A percentile compares a stretch with the other conserved stretches of the same genome.
Conservation (phyloP, 306 rosid genomes). For the Calophaca sinica region DNA sequence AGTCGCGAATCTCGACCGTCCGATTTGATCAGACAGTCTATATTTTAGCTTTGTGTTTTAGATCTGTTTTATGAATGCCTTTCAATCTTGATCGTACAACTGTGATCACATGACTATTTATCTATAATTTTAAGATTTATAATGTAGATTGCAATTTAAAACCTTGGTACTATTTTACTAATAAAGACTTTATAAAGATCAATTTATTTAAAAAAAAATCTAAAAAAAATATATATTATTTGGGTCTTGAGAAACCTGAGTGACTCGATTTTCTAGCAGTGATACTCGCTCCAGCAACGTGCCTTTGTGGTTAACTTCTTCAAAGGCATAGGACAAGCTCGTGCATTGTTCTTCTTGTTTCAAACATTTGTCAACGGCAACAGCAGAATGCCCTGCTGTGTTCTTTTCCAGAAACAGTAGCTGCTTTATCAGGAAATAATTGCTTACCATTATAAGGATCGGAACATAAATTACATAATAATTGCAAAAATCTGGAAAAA, state of each 20-base stretch:
- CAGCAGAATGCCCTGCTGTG: neutral
- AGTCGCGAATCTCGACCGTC: too few relatives aligned
- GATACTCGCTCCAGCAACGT: slow-evolving; percentile 51
- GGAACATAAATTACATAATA: neutral
- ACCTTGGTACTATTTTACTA: neutral
- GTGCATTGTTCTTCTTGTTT: slow-evolving; percentile 35
- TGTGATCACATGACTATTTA: too few relatives aligned
- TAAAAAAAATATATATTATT: neutral
- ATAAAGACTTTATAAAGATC: neutral
- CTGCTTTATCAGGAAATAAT: slow-evolving; percentile 28
- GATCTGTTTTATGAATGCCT: too few relatives aligned
- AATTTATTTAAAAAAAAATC: too few relatives aligned
- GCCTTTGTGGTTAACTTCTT: slow-evolving; percentile 56
- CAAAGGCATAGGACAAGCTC: slow-evolving; percentile 51
- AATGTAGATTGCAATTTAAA: neutral
- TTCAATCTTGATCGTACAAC: too few relatives aligned
- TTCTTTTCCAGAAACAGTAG: slow-evolving; percentile 52
- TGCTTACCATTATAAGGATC: neutral
- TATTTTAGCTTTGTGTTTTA: too few relatives aligned
- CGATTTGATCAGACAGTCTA: too few relatives aligned
- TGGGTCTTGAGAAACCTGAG: slow-evolving; percentile 41
- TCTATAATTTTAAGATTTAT: too few relatives aligned
- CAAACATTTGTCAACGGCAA: neutral
- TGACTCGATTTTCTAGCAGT: slow-evolving; percentile 50
- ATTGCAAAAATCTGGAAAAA: neutral